Evolutionary conservation across 306 rosid genomes (phyloP), one percentile per base, ranked within the genome.

Genomic region (Ormosia emarginata): DNA sequence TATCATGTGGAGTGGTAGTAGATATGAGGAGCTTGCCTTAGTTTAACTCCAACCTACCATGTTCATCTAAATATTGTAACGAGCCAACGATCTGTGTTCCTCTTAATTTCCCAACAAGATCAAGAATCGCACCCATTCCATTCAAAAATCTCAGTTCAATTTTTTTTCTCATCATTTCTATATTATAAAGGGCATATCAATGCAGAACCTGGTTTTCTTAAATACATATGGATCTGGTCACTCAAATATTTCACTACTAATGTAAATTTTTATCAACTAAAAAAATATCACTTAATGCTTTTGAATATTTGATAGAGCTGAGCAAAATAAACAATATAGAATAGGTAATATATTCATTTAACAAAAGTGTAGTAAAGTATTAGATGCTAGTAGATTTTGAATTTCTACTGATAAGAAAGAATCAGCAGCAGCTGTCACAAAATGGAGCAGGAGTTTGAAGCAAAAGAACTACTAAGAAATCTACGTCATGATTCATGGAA

Each of bases 401-500:
- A 81, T 34, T 12, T 77, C 72, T 53, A 56, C 49, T 40, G 43
- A 57, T 41, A 71, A 71, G 67, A 76, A 66, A 76, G 34, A 49
- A 77, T 66, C 69, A 32, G 3, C 14, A 33, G 46, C 66, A 41
- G 17, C 4, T 10, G 17, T 34, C 14, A 46, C 40, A 71, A 46
- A 58, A 33, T 57, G 29, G 8, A 29, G 49, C 40, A 24, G 49
- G 24, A 24, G 47, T 30, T 8, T 49, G 50, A 43, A 70, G 32
- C 8, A 44, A 69, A 5, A 43, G 7, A 67, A 67, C 1, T 6
- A 43, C 49, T 43, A 8, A 57, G 55, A 67, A 70, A 11, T 15
- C n/a, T 47, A 41, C 43, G 47, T 62, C 34, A 43, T 43, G 49
- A 15, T 43, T 66, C 56, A 67, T 39, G 29, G 41, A 56, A 57